These are phyloP conservation scores for Lepidium africanum DNA, from an alignment of 345 rosid genomes.

Conservation along the genomic window DNA sequence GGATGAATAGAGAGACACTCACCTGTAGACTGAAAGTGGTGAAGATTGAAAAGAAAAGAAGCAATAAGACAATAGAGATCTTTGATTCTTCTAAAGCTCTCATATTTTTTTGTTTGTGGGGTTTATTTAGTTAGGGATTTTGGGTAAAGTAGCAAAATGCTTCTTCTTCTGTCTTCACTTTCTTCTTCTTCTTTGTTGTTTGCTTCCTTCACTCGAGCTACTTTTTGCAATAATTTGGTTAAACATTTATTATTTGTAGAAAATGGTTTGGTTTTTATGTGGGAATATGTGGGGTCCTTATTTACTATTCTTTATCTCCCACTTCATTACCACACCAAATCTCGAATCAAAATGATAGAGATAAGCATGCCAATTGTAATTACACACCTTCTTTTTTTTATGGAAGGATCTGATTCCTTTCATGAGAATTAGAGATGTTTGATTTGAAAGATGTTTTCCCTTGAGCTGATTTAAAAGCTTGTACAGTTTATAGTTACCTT, in stretches of 20 bases:
- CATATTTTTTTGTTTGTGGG: conserved; percentile 7
- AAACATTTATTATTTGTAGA: conserved; percentile 17
- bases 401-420: background rate
- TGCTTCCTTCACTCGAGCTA: background rate
- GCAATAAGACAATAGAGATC: conserved; percentile 28
- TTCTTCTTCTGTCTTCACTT: background rate
- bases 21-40: conserved; percentile 38
- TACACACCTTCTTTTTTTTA: background rate
- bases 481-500: too few species aligned
- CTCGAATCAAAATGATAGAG: background rate
- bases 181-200: background rate
- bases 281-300: conserved; percentile 11
- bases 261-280: background rate
- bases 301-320: conserved; percentile 8
- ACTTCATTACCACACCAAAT: conserved; percentile 17
- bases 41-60: conserved; percentile 31
- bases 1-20: background rate
- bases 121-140: conserved; percentile 14
- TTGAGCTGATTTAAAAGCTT: background rate
- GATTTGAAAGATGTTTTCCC: background rate
- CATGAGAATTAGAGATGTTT: background rate
- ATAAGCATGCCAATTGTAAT: background rate
- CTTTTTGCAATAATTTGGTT: conserved; percentile 27
- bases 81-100: conserved; percentile 24
- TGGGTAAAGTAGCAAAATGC: conserved; percentile 17